Percentiles rank a stretch among this genome's conserved stretches.
Conservation (phyloP, 202 grass and related monocot species). For the Zizania palustris region DNA sequence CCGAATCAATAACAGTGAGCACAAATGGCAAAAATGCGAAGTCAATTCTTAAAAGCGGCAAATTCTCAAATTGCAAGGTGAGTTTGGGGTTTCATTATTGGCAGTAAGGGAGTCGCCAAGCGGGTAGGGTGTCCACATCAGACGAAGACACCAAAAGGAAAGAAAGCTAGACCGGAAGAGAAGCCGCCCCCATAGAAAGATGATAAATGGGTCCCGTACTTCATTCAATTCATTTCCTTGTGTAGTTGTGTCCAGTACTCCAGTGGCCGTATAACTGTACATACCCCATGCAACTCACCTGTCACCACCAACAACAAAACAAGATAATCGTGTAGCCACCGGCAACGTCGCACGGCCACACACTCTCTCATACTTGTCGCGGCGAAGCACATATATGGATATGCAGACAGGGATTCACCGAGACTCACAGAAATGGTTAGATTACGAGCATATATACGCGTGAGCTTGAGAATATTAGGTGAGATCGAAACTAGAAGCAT, state of each 20-base stretch:
- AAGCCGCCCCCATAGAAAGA: not conserved
- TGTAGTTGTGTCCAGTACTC: too few relatives aligned
- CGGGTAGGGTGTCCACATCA: slow-evolving; percentile 40
- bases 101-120: not conserved
- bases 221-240: slow-evolving; percentile 1
- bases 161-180: slow-evolving; percentile 10
- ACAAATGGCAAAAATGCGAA: too few relatives aligned
- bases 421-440: not conserved
- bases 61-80: too few relatives aligned
- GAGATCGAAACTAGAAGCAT: slow-evolving; percentile 20
- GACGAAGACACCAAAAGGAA: slow-evolving; percentile 3
- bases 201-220: not conserved
- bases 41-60: too few relatives aligned
- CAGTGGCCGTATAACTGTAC: not conserved
- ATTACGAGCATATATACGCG: not conserved
- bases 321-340: not conserved
- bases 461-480: slow-evolving; percentile 27
- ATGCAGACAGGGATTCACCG: not conserved
- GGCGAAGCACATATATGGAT: not conserved
- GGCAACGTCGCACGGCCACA: not conserved
- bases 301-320: not conserved
- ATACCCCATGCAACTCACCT: not conserved
- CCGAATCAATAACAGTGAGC: too few relatives aligned
- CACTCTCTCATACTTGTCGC: not conserved
- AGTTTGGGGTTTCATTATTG: slow-evolving; percentile 1